Percentiles rank a stretch among this genome's conserved stretches.
Conservation (phyloP, 2,329 filamentous ascomycete species). For the Juglanconis oblonga region DNA sequence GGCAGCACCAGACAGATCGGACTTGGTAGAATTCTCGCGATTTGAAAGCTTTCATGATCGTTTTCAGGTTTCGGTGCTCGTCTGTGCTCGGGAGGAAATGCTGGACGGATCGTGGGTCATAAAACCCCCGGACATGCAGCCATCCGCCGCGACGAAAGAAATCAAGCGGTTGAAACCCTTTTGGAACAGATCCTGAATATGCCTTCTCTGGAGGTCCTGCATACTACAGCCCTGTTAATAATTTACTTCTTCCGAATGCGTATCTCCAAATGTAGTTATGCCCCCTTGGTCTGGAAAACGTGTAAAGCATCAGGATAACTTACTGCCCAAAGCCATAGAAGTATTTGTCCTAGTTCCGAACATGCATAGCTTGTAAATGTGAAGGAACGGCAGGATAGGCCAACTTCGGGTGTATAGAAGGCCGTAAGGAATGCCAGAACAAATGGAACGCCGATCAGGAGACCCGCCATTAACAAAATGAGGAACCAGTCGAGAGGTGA, state of each 20-base stretch:
- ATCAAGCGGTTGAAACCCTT: neutral
- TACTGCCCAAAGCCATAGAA: conserved; percentile 26
- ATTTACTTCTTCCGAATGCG: too few relatives aligned
- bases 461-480: conserved; percentile 18
- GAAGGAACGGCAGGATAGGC: conserved; percentile 23
- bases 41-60: neutral
- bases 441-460: conserved; percentile 22
- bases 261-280: too few relatives aligned
- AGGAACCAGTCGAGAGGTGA: conserved; percentile 19
- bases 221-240: too few relatives aligned
- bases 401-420: conserved; percentile 22
- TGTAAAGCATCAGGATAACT: conserved; percentile 7
- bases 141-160: conserved; percentile 21
- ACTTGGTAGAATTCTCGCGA: neutral
- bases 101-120: conserved; percentile 18
- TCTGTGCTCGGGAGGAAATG: conserved; percentile 13
- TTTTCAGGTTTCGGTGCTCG: neutral
- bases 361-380: conserved; percentile 22
- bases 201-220: too few relatives aligned
- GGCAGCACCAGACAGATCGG: conserved; percentile 5
- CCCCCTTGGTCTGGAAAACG: too few relatives aligned
- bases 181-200: too few relatives aligned
- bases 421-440: conserved; percentile 24
- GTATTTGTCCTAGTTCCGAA: conserved; percentile 18
- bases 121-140: conserved; percentile 22